These are phyloP conservation scores for Penicillium cinerascens DNA, from an alignment of 495 filamentous ascomycete species.

Conservation along the genomic window DNA sequence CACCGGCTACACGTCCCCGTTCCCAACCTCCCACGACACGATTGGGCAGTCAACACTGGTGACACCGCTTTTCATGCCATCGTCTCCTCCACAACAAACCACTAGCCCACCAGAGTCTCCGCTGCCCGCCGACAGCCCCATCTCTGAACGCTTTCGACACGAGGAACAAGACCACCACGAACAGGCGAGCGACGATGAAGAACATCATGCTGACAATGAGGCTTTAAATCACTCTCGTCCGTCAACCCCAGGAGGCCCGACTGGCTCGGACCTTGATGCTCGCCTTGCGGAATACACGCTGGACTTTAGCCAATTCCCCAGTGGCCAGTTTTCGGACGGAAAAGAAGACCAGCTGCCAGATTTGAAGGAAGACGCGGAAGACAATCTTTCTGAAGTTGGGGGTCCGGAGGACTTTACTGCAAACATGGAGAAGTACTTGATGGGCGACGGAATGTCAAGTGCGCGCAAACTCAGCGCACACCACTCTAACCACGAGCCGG, in stretches of 20 bases:
- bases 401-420: constrained; percentile 53
- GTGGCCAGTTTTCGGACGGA: constrained; percentile 31
- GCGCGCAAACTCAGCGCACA: constrained; percentile 15
- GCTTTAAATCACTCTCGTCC: constrained; percentile 19
- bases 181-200: background rate
- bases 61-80: constrained; percentile 39
- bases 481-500: constrained; percentile 11
- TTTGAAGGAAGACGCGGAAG: constrained; percentile 25
- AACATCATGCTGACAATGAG: constrained; percentile 16
- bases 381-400: constrained; percentile 43
- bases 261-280: constrained; percentile 35
- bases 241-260: constrained; percentile 25
- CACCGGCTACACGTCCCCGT: constrained; percentile 36
- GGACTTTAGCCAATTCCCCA: constrained; percentile 45
- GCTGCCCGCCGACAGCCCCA: constrained; percentile 22
- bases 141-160: constrained; percentile 15
- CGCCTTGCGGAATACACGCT: constrained; percentile 46
- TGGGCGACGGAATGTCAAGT: constrained; percentile 32
- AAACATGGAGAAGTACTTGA: constrained; percentile 48
- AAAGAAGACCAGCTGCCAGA: constrained; percentile 32
- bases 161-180: constrained; percentile 10
- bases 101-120: constrained; percentile 24
- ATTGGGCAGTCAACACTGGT: constrained; percentile 43
- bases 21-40: constrained; percentile 45
- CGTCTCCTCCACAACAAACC: constrained; percentile 29